phyloP scores from a whole-genome alignment of 73 alveolate genomes.

The Paramecium tetraurelia region DNA sequence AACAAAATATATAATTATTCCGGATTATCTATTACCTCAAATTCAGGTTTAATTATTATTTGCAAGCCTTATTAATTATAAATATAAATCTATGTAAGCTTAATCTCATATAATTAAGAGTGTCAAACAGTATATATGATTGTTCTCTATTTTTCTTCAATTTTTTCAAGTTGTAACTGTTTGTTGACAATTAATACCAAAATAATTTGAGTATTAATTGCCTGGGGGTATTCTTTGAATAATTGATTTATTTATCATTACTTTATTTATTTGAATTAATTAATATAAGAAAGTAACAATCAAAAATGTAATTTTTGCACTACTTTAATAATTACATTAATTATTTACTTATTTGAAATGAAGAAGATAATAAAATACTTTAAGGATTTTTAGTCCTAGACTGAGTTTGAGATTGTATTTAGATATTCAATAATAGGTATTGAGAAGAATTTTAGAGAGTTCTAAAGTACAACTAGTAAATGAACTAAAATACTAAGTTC shows the following conservation, averaged over 20 bases:
- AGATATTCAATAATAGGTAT: neutral
- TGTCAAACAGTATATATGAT: no score
- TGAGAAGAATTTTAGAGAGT: constrained; percentile 7
- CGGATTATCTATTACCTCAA: no score
- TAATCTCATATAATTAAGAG: no score
- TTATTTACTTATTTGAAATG: neutral
- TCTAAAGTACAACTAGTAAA: neutral
- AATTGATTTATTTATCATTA: neutral
- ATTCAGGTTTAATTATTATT: no score
- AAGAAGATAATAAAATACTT: neutral
- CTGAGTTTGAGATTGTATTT: neutral
- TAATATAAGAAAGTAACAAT: neutral
- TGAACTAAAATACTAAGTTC: neutral
- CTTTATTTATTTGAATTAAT: neutral
- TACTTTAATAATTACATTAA: neutral
- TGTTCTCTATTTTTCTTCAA: no score
- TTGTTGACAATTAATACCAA: no score
- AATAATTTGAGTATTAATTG: no score
- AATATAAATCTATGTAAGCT: no score
- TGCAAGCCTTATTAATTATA: no score
- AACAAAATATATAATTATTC: no score
- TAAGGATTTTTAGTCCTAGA: neutral
- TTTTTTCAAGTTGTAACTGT: no score
- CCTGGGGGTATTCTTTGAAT: neutral
- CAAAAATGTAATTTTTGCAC: neutral